Evolutionary conservation across 192 early-diverging fungal species (phyloP), one percentile per base, ranked within the genome.

Genomic region (Backusella psychrophila): DNA sequence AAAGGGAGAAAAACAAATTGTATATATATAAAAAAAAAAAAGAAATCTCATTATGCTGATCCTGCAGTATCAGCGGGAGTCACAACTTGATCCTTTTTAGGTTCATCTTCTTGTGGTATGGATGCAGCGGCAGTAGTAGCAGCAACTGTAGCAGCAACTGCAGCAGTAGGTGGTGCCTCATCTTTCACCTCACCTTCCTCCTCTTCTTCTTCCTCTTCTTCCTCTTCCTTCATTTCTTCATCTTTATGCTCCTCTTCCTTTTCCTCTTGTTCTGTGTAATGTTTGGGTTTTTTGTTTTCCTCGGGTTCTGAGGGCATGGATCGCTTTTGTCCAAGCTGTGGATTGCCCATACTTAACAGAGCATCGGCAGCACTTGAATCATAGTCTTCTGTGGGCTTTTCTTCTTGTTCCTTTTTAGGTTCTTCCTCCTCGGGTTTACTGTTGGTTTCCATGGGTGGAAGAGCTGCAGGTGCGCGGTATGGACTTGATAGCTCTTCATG

Each of bases 331-430:
- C 73, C 78, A 12, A 63, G 29, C 19, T 41, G 68, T 19, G 68
- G 39, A 3, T 44, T 23, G 0, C 70, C 73, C 21, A 79, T 79
- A 23, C 73, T 75, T 65, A 79, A 49, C 17, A 79, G 49, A 14
- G 53, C 72, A 79, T 79, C 78, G 46, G 72, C 78, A 1, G 78
- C 78, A 19, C 67, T 74, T 23, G 75, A 73, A 65, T 79, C 78
- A 65, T 75, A 79, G 33, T 79, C 78, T 21, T 75, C 67, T 29
- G 26, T 12, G 38, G 38, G 38, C 11, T 39, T 11, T 26, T 63
- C 56, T 1, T 63, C 52, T 5, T 5, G 7, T 53, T 29, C 33
- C 19, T 68, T 35, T 33, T 63, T 63, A 12, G 11, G 3, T 17
- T 14, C 14, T 34, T 14, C 14, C 21, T 23, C 26, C 14, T 63